These are phyloP conservation scores for Nemophila menziesii DNA, from an alignment of 257 asterid species.

Conservation along the genomic window DNA sequence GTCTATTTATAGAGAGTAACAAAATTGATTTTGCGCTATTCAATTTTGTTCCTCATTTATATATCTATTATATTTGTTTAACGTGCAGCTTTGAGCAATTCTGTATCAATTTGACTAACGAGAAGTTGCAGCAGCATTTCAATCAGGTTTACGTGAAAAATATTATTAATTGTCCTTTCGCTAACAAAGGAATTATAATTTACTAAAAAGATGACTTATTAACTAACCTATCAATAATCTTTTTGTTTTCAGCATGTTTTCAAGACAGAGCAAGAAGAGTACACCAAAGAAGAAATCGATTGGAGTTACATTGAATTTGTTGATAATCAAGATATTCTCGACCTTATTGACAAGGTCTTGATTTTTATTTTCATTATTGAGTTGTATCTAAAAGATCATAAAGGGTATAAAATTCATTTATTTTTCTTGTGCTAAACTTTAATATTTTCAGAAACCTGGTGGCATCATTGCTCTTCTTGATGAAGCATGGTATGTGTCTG, in stretches of 20 bases:
- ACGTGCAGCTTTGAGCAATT: constrained; percentile 90
- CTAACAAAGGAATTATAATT: not conserved
- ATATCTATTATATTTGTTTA: constrained; percentile 6
- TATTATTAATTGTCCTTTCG: not conserved
- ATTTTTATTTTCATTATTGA: not conserved
- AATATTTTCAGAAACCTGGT: constrained; percentile 73
- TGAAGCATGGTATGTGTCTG: constrained; percentile 87
- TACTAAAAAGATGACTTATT: constrained; percentile 2
- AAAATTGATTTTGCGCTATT: not conserved
- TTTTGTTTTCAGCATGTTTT: constrained; percentile 64
- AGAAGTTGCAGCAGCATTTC: constrained; percentile 92
- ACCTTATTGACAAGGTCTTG: constrained; percentile 81
- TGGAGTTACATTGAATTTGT: constrained; percentile 87
- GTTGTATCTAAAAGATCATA: not conserved
- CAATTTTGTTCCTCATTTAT: constrained; percentile 4
- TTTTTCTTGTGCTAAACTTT: constrained; percentile 10
- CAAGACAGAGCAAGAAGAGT: constrained; percentile 96
- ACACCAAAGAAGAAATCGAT: constrained; percentile 77
- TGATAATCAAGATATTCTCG: constrained; percentile 89
- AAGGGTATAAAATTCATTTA: not conserved
- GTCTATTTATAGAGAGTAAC: not conserved
- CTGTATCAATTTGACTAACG: constrained; percentile 90
- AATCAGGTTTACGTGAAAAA: constrained; percentile 47
- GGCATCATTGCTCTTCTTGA: constrained; percentile 92
- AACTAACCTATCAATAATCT: constrained; percentile 1